Base-by-base conservation (phyloP, 495 filamentous ascomycete genomes). In the Aspergillus olivimuriae region DNA sequence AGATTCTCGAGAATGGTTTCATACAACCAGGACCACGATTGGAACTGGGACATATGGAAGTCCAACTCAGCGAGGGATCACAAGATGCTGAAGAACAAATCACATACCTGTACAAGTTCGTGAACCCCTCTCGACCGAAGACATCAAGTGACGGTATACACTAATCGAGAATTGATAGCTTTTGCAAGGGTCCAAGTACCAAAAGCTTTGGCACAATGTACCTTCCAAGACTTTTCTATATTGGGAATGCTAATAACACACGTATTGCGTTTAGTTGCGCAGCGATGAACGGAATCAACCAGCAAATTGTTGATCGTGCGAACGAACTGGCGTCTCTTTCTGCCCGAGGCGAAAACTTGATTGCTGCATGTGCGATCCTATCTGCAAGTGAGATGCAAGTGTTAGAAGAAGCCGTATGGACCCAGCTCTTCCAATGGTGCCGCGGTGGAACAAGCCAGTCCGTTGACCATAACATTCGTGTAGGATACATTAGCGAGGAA, bases 1-100 rank as follows among this genome's bases (percentile, higher is more conserved):
- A 98, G 53, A 85, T 96, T 14, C 90, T 96, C 40, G 85, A 92
- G 43, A 74, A 78, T 48, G 74, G 76, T 0, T 82, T 87, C 51
- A 64, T 97, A 12, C 57, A 58, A 6, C 51, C 60, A 50, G 65
- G 74, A n/a, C 73, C 81, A 0, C 62, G 69, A 17, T 60, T 96
- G 26, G 68, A 71, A 2, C 85, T 91, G 55, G 87, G 76, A 0
- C 84, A 94, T 49, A 95, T 97, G 94, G 82, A 94, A 50, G 78
- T 97, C n/a, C 76, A 70, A 31, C 61, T 91, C 9, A 78, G 89
- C 50, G 63, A 72, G 12, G 63, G 79, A 8, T 76, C 81, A 5
- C 60, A 65, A 4, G 60, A 80, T 8, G 72, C 80, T 1, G 68
- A 77, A 28, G 79, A 91, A 21, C 87, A 94, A 56, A 77, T 98